Conservation (phyloP, 148 eudicot genomes). For the Amaranthus palmeri region DNA sequence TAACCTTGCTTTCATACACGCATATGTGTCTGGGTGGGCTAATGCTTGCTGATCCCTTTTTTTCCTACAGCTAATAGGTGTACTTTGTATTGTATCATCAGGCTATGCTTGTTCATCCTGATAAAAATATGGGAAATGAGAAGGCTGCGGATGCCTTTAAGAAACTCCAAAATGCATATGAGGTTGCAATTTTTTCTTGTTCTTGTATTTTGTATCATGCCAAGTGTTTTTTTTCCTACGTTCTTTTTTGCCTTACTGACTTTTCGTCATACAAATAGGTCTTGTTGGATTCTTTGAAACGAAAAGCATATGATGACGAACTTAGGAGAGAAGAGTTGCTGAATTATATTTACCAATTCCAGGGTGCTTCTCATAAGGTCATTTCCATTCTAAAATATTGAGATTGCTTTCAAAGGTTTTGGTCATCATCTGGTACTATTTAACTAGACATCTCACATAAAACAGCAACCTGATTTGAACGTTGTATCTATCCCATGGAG, state of each 20-base stretch:
- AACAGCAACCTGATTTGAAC: background rate
- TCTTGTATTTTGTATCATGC: background rate
- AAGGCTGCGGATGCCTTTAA: conserved; percentile 99
- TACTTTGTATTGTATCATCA: conserved; percentile 28
- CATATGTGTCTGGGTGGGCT: background rate
- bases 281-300: conserved; percentile 71
- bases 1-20: too few species aligned
- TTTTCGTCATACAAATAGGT: conserved; percentile 37
- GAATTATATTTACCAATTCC: conserved; percentile 71
- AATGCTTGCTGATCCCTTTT: background rate
- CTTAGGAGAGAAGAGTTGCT: conserved; percentile 84
- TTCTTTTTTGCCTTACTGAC: background rate
- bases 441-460: background rate
- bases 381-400: background rate
- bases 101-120: conserved; percentile 99
- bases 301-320: conserved; percentile 87
- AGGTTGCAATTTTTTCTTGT: conserved; percentile 37
- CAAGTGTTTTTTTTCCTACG: background rate
- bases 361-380: conserved; percentile 70
- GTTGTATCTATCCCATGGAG: background rate
- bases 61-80: conserved; percentile 1
- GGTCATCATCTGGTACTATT: background rate
- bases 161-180: conserved; percentile 98
- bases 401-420: background rate
- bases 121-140: conserved; percentile 99